These are phyloP conservation scores for Colletotrichum magnum DNA, from an alignment of 2,329 filamentous ascomycete species.

Conservation along the genomic window DNA sequence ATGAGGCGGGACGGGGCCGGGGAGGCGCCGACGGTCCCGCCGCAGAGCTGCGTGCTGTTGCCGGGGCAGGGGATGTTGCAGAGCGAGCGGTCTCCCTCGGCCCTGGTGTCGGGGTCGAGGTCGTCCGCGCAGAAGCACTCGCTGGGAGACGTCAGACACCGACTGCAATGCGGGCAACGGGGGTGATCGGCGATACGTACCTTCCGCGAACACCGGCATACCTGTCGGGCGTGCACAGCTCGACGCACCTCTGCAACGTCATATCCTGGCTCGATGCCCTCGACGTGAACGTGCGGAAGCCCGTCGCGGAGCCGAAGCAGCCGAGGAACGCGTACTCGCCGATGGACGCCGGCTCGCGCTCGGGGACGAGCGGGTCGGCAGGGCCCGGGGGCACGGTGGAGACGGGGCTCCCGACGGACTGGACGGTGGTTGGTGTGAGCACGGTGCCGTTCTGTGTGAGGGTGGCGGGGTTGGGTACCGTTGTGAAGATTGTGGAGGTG, in stretches of 20 bases:
- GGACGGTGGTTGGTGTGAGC: conserved; percentile 23
- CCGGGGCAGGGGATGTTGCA: conserved; percentile 60
- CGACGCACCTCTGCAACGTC: conserved; percentile 57
- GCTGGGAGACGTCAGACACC: conserved; percentile 8
- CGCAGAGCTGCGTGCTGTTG: conserved; percentile 56
- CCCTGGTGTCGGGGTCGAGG: conserved; percentile 57
- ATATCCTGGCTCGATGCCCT: conserved; percentile 51
- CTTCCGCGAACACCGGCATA: conserved; percentile 58
- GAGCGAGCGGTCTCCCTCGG: conserved; percentile 47
- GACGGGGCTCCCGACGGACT: conserved; percentile 8
- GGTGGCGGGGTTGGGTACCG: conserved; percentile 43
- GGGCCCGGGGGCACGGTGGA: conserved; percentile 30
- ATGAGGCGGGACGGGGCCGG: conserved; percentile 24
- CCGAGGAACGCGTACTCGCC: conserved; percentile 53
- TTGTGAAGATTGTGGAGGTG: conserved; percentile 46
- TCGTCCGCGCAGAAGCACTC: conserved; percentile 62
- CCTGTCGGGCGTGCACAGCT: conserved; percentile 51
- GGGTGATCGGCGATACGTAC: conserved; percentile 3
- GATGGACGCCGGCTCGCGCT: conserved; percentile 51
- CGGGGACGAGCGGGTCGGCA: conserved; percentile 39
- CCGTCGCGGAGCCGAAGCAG: conserved; percentile 57
- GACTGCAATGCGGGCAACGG: no score
- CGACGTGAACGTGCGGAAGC: conserved; percentile 53
- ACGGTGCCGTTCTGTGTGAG: conserved; percentile 24
- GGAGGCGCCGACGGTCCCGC: conserved; percentile 49